Evolutionary conservation across 345 rosid genomes (phyloP), one percentile per base, ranked within the genome.

Genomic region (Noccaea bulbosa): DNA sequence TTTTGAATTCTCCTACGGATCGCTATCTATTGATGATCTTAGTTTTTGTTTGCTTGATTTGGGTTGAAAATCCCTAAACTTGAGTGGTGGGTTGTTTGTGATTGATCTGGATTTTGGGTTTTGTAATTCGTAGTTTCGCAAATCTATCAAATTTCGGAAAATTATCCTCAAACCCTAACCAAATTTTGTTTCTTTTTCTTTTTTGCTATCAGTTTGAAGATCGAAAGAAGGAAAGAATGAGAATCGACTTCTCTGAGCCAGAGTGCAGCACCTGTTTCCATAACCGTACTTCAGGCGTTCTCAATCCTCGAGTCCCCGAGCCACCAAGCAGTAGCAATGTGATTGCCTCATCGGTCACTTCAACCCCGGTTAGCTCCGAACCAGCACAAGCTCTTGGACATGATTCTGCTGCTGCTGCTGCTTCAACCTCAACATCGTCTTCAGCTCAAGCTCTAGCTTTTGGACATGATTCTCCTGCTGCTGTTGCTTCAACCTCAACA

Each of bases 201-300:
- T 27, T 3, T 40, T 20, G 20, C 51, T 17, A 51, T 30, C 54
- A 71, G 62, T n/a, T 71, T 61, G 6, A 51, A 60, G 44, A 61
- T 17, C 41, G 11, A 17, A 43, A 20, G 46, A 52, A 71, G 30
- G 30, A 27, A 27, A 27, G 38, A 10, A 71, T 71, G 76, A 62
- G n/a, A 47, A 10, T 62, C 45, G 56, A 46, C 53, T 46, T 52
- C 11, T 62, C 70, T 22, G 76, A 71, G 70, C 33, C 62, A 51
- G 48, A 53, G 69, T 71, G 62, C 20, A 27, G 34, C 37, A 52
- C 27, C 12, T 71, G 75, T 71, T 43, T 2, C 69, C 62, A 20
- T 11, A 7, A 16, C 7, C 75, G 12, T 27, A 7, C 44, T 49
- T 47, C 54, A 48, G 3, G 12, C 12, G 14, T 8, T 8, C 35